phyloP scores from a whole-genome alignment of 2,329 filamentous ascomycete species.

The Diaporthe destruens region DNA sequence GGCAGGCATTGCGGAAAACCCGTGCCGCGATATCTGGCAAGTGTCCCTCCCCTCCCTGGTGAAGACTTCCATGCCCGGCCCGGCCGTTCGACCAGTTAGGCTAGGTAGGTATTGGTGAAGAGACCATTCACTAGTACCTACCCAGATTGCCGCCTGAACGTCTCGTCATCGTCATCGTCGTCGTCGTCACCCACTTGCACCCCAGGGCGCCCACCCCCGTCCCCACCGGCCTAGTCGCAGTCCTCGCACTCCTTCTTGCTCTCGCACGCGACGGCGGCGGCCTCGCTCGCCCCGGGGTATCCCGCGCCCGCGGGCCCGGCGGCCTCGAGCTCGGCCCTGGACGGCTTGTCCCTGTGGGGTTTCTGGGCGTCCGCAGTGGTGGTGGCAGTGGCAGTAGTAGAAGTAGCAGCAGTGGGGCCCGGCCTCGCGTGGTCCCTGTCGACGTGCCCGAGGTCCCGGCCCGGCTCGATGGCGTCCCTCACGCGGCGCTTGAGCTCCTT shows the following conservation, averaged over 20 bases:
- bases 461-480: constrained; percentile 84
- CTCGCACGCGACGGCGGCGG: not conserved
- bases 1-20: too few species aligned
- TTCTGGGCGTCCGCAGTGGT: not conserved
- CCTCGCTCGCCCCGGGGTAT: constrained; percentile 37
- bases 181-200: too few species aligned
- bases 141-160: not conserved
- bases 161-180: not conserved
- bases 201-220: too few species aligned
- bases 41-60: too few species aligned
- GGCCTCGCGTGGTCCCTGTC: constrained; percentile 64
- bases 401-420: not conserved
- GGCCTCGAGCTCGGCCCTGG: constrained; percentile 30
- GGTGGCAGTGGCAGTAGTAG: not conserved
- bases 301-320: constrained; percentile 37
- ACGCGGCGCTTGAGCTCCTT: constrained; percentile 90
- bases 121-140: too few species aligned
- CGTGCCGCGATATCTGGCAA: not conserved
- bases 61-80: too few species aligned
- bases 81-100: not conserved
- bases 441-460: constrained; percentile 83
- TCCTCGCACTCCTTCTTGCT: constrained; percentile 39
- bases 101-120: not conserved
- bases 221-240: constrained; percentile 23
- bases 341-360: constrained; percentile 18